Evolutionary conservation across 2,329 filamentous ascomycete genomes (phyloP).

Genomic region (Atkinsonella hypoxylon): DNA sequence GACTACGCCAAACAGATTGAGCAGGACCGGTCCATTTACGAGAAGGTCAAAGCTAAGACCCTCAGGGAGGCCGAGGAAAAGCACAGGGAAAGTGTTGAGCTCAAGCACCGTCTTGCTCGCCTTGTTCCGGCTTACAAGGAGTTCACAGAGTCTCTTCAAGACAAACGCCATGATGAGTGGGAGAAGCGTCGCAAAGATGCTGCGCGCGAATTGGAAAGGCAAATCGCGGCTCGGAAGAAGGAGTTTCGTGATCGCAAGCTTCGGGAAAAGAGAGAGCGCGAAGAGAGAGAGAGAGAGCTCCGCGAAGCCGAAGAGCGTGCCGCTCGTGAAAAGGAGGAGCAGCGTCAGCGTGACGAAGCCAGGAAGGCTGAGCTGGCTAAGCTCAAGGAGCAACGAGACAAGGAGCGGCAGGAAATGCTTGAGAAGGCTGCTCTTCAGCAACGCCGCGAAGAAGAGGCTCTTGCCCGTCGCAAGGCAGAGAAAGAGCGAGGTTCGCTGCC

Average conservation of each 20-base stretch:
- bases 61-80: constrained; percentile 72
- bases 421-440: constrained; percentile 59
- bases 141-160: constrained; percentile 72
- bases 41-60: constrained; percentile 64
- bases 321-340: constrained; percentile 75
- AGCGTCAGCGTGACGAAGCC: constrained; percentile 66
- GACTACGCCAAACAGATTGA: constrained; percentile 80
- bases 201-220: constrained; percentile 84
- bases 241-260: constrained; percentile 75
- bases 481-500: constrained; percentile 35
- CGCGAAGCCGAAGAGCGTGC: constrained; percentile 79
- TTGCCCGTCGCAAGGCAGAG: constrained; percentile 58
- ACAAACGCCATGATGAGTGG: constrained; percentile 87
- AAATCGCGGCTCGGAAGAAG: constrained; percentile 78
- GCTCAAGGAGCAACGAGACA: constrained; percentile 52
- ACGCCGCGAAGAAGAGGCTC: constrained; percentile 78
- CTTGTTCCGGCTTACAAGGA: constrained; percentile 74
- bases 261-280: constrained; percentile 71
- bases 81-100: constrained; percentile 81
- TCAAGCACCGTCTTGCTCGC: constrained; percentile 84
- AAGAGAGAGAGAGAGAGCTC: constrained; percentile 68
- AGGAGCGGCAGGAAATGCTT: constrained; percentile 54
- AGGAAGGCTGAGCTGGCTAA: constrained; percentile 58
- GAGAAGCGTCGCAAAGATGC: constrained; percentile 87
- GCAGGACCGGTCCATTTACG: constrained; percentile 66